phyloP scores from a whole-genome alignment of 345 rosid species.

The Anacardium occidentale region DNA sequence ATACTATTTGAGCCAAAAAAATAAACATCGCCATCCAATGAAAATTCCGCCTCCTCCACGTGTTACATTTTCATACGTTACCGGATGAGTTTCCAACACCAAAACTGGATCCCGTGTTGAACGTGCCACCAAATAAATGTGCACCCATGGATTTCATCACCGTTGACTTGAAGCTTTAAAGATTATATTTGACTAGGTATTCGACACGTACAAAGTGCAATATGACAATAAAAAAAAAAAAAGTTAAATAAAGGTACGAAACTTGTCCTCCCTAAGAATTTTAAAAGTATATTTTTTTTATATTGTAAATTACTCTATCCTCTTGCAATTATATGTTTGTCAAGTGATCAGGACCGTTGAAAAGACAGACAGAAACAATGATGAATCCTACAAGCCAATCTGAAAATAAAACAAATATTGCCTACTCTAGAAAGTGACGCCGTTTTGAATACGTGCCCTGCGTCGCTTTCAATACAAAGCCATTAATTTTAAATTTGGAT shows the following conservation, averaged over 20 bases:
- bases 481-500: too few species aligned
- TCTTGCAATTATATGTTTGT: neutral
- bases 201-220: neutral
- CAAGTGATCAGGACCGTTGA: neutral
- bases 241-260: too few species aligned
- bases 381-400: neutral
- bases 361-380: too few species aligned
- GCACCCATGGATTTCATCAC: constrained; percentile 3
- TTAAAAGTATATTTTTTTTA: too few species aligned
- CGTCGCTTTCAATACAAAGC: too few species aligned
- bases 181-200: neutral
- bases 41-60: neutral
- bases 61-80: neutral
- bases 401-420: too few species aligned
- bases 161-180: neutral
- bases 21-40: neutral
- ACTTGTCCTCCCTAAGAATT: too few species aligned
- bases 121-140: constrained; percentile 17
- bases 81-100: neutral
- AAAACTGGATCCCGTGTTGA: neutral
- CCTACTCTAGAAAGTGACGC: too few species aligned
- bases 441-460: too few species aligned
- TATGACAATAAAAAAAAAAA: too few species aligned
- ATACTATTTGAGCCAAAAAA: neutral
- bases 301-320: too few species aligned